A percentile compares a stretch with the other conserved stretches of the same genome.
These are phyloP conservation scores for Exophiala aquamarina DNA, from an alignment of 2,329 filamentous ascomycete species.

Conservation along the genomic window DNA sequence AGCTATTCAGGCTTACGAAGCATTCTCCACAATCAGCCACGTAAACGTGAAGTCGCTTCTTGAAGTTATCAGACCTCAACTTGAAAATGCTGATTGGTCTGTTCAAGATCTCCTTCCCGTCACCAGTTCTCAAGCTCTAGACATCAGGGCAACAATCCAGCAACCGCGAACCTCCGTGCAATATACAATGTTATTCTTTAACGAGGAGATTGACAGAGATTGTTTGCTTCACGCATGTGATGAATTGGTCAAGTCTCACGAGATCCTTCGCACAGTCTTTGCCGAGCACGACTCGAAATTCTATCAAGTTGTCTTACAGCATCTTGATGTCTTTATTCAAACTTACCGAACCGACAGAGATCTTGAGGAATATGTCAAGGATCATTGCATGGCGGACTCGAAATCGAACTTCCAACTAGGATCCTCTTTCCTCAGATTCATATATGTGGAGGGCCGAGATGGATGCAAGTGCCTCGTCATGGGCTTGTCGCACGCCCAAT, in stretches of 20 bases:
- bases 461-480: slow-evolving; percentile 49
- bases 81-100: slow-evolving; percentile 52
- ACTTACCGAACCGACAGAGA: slow-evolving; percentile 52
- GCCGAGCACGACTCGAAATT: slow-evolving; percentile 52
- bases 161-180: slow-evolving; percentile 62
- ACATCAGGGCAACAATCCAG: slow-evolving; percentile 58
- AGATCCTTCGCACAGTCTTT: slow-evolving; percentile 67
- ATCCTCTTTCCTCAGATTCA: slow-evolving; percentile 61
- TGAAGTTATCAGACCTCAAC: slow-evolving; percentile 50
- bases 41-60: slow-evolving; percentile 46
- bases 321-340: slow-evolving; percentile 52
- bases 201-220: slow-evolving; percentile 49
- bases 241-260: slow-evolving; percentile 59
- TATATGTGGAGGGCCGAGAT: slow-evolving; percentile 47
- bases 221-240: slow-evolving; percentile 46
- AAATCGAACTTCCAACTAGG: slow-evolving; percentile 58
- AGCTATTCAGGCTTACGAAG: slow-evolving; percentile 34
- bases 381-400: slow-evolving; percentile 58
- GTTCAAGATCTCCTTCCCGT: slow-evolving; percentile 59
- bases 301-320: slow-evolving; percentile 59
- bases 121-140: slow-evolving; percentile 59
- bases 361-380: slow-evolving; percentile 52
- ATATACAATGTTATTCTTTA: slow-evolving; percentile 65
- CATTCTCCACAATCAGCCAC: slow-evolving; percentile 53
- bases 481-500: slow-evolving; percentile 68